These are phyloP conservation scores for Myriosclerotinia scirpicola DNA, from an alignment of 2,329 filamentous ascomycete genomes.

Conservation along the genomic window DNA sequence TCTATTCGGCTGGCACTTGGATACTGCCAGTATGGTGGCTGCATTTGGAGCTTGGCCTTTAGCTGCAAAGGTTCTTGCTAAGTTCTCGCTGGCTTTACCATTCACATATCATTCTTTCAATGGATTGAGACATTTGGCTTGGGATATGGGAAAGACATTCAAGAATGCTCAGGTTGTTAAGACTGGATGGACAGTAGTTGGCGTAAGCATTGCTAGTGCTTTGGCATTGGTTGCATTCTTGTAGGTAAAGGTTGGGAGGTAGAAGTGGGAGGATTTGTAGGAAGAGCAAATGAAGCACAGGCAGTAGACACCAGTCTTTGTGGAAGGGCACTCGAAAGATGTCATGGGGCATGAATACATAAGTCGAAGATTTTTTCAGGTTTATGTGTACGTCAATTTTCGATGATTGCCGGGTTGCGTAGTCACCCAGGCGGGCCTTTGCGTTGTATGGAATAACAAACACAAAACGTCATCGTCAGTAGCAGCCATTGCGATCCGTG, in stretches of 20 bases:
- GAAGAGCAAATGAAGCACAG: conserved; percentile 10
- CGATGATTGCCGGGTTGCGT: not conserved
- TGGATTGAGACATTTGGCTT: conserved; percentile 69
- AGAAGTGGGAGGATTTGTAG: not conserved
- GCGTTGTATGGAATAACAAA: not conserved
- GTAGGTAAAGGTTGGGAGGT: conserved; percentile 21
- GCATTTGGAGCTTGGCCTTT: conserved; percentile 62
- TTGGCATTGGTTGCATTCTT: conserved; percentile 38
- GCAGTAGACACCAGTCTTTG: not conserved
- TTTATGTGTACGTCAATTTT: not conserved
- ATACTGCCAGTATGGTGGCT: conserved; percentile 62
- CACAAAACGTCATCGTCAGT: not conserved
- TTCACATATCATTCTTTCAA: conserved; percentile 70
- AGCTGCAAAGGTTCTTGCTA: conserved; percentile 57
- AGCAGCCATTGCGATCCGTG: not conserved
- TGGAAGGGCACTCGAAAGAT: not conserved
- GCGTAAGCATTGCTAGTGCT: conserved; percentile 52
- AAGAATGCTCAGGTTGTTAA: conserved; percentile 63
- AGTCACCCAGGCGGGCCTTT: not conserved
- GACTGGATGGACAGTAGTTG: conserved; percentile 64
- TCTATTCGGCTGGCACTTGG: conserved; percentile 65
- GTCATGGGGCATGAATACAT: not conserved
- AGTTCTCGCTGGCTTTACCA: conserved; percentile 59
- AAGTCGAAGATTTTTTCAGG: not conserved
- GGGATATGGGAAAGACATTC: conserved; percentile 64